Evolutionary conservation across 495 filamentous ascomycete species (phyloP).

Genomic region (Bacidia rubella): DNA sequence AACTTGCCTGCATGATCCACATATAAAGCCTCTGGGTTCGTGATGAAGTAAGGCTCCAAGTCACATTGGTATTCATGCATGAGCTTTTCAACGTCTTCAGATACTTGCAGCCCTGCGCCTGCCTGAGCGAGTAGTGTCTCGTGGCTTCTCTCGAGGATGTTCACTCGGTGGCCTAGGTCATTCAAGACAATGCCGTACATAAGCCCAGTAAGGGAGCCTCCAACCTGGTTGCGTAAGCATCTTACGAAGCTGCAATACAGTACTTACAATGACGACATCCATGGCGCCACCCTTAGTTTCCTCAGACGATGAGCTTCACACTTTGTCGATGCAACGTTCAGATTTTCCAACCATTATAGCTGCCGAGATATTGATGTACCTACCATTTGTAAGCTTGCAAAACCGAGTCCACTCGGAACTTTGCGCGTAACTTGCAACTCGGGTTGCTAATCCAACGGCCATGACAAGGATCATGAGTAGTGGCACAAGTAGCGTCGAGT

Average conservation of each 20-base stretch:
- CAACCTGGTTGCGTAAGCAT: conserved; percentile 22
- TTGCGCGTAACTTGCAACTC: too few species aligned
- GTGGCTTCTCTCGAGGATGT: conserved; percentile 39
- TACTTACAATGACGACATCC: background rate
- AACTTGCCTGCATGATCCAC: conserved; percentile 30
- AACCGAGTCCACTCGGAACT: too few species aligned
- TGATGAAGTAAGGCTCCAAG: conserved; percentile 24
- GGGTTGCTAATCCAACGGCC: too few species aligned
- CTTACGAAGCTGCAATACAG: background rate
- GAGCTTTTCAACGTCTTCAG: conserved; percentile 24
- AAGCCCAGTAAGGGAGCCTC: conserved; percentile 35
- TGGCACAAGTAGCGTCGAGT: too few species aligned
- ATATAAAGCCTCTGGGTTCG: conserved; percentile 27
- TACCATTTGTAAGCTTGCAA: too few species aligned
- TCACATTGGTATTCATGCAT: conserved; percentile 23
- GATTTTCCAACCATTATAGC: too few species aligned
- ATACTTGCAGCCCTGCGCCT: conserved; percentile 42
- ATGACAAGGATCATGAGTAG: too few species aligned
- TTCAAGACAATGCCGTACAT: conserved; percentile 36
- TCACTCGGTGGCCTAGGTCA: conserved; percentile 33
- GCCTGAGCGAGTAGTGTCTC: conserved; percentile 36
- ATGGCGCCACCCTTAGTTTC: too few species aligned
- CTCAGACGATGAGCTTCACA: too few species aligned
- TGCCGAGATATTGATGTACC: too few species aligned
- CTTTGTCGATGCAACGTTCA: too few species aligned